These are phyloP conservation scores for Geoglossum cookeanum DNA, from an alignment of 2,329 filamentous ascomycete genomes.

Conservation along the genomic window DNA sequence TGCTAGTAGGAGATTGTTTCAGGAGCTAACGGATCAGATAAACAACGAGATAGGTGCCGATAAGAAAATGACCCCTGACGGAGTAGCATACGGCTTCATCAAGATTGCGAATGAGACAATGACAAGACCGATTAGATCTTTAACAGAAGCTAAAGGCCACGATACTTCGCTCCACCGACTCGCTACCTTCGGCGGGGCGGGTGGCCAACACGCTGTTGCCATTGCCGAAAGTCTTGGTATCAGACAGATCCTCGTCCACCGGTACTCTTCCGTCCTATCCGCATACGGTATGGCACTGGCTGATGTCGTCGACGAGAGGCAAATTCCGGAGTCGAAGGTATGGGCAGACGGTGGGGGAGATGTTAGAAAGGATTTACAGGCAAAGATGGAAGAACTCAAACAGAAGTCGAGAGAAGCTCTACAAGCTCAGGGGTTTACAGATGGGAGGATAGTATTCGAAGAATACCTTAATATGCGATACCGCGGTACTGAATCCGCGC, in stretches of 20 bases:
- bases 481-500: slow-evolving; percentile 70
- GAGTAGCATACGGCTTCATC: slow-evolving; percentile 77
- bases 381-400: slow-evolving; percentile 63
- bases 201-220: slow-evolving; percentile 80
- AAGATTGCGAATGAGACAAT: slow-evolving; percentile 84
- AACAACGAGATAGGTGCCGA: slow-evolving; percentile 53
- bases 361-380: slow-evolving; percentile 41
- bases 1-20: slow-evolving; percentile 56
- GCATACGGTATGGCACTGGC: slow-evolving; percentile 87
- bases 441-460: slow-evolving; percentile 60
- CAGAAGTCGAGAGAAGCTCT: slow-evolving; percentile 50
- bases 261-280: slow-evolving; percentile 75
- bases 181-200: slow-evolving; percentile 80
- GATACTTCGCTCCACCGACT: slow-evolving; percentile 81
- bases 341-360: slow-evolving; percentile 36
- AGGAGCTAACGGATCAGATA: slow-evolving; percentile 57
- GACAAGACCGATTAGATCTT: slow-evolving; percentile 72
- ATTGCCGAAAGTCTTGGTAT: slow-evolving; percentile 75
- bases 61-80: slow-evolving; percentile 53
- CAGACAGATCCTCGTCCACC: slow-evolving; percentile 65
- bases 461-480: slow-evolving; percentile 92
- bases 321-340: slow-evolving; percentile 41
- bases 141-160: slow-evolving; percentile 83
- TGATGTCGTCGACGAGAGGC: slow-evolving; percentile 79
- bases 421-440: slow-evolving; percentile 58